phyloP scores from a whole-genome alignment of 768 basidiomycete species.

The Auricularia heimuer region DNA sequence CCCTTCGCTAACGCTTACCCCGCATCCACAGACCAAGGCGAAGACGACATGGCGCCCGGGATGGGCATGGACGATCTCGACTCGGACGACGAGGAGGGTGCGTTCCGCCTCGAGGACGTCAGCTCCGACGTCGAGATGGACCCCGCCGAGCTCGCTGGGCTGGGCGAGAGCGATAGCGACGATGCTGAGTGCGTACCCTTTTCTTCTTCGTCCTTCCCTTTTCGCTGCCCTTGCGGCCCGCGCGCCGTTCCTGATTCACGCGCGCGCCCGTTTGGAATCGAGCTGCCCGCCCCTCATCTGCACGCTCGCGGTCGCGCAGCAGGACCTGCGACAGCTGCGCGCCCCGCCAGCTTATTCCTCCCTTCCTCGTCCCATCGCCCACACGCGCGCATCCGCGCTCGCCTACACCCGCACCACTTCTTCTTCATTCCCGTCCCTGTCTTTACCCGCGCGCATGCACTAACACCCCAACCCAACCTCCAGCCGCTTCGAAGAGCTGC shows the following conservation, averaged over 20 bases:
- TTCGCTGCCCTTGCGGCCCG: slow-evolving; percentile 17
- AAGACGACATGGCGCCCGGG: slow-evolving; percentile 39
- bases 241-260: no score
- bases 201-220: slow-evolving; percentile 20
- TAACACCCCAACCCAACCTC: slow-evolving; percentile 1
- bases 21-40: slow-evolving; percentile 38
- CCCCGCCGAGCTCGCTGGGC: slow-evolving; percentile 37
- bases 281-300: no score
- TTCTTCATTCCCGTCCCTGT: not conserved
- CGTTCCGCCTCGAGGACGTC: slow-evolving; percentile 60
- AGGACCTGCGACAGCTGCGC: no score
- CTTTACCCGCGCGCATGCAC: not conserved
- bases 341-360: no score
- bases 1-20: no score
- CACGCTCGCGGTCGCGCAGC: no score
- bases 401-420: not conserved
- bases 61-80: slow-evolving; percentile 35
- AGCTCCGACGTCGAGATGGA: slow-evolving; percentile 79
- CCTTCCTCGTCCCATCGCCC: no score
- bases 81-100: slow-evolving; percentile 43
- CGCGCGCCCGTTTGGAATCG: no score
- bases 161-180: slow-evolving; percentile 34
- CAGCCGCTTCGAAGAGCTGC: slow-evolving; percentile 70
- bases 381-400: no score
- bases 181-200: slow-evolving; percentile 24